Base-by-base conservation (phyloP, 805 yeast species). In the Myxozyma neglecta region DNA sequence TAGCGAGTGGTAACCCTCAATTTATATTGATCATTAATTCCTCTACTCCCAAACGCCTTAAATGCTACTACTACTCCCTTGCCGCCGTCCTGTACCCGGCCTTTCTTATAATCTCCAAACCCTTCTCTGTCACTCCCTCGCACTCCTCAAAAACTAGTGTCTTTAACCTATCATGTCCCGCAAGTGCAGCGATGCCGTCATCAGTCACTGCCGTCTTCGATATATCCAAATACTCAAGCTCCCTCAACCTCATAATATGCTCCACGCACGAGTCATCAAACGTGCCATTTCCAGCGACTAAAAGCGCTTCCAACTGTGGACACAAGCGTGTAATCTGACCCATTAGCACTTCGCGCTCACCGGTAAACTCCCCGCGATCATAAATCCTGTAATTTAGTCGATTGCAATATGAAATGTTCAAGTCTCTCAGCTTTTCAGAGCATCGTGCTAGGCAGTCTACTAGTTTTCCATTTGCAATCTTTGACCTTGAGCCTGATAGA, bases 1-100 rank as follows among this genome's bases (percentile, higher is more conserved):
- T 20, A 39, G 63, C 18, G 65, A 61, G 47, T 61, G 65, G 65
- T 61, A 56, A 44, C 4, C 20, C 16, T 52, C 3, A 51, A 1
- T 8, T 6, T 13, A 6, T 10, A 39, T 37, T 7, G 6, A 51
- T 35, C 13, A 34, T n/a, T 14, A 34, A 35, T 40, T 29, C 52
- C 52, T 34, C 8, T 18, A 16, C 13, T 10, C 35, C 20, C 3
- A n/a, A 48, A 37, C 44, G 13, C 53, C 20, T 16, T 20, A 13
- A 37, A 35, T 11, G n/a, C 32, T 16, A 20, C 16, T 7, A 42
- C 13, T 16, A n/a, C 18, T 42, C 46, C 46, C 46, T 9, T 50
- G 53, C 53, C 16, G 11, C 45, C 1, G 53, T 50, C 8, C 9
- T 9, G 16, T 37, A 34, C 35, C 43, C 43, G 3, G 53, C 44